These are phyloP conservation scores for Ambrosia trifida DNA, from an alignment of 129 eudicot species.

Conservation along the genomic window DNA sequence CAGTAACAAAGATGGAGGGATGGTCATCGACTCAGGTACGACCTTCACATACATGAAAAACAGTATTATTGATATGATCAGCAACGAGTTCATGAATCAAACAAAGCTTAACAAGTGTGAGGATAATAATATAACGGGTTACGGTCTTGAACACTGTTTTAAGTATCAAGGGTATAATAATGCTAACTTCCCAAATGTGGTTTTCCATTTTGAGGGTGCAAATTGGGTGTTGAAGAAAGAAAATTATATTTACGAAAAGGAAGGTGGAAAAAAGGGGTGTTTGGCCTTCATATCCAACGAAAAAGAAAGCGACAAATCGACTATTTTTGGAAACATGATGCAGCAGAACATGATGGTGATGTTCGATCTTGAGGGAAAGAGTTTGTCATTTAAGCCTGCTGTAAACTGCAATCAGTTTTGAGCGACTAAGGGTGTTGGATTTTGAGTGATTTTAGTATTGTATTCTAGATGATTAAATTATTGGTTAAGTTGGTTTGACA, in stretches of 20 bases:
- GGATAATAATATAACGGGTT: background rate
- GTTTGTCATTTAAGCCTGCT: conserved; percentile 42
- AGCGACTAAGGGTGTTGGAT: background rate
- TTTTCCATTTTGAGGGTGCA: conserved; percentile 43
- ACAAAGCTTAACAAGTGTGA: conserved; percentile 16
- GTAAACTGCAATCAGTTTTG: conserved; percentile 38
- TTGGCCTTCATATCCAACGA: conserved; percentile 41
- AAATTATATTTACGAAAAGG: conserved; percentile 40
- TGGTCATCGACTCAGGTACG: conserved; percentile 53
- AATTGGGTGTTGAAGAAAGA: conserved; percentile 44
- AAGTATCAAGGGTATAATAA: conserved; percentile 1
- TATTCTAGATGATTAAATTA: no score
- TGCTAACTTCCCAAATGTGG: conserved; percentile 21
- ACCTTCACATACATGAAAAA: conserved; percentile 36
- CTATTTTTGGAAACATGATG: conserved; percentile 50
- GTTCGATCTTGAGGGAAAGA: conserved; percentile 41
- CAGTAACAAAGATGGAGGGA: conserved; percentile 34
- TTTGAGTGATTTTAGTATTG: no score
- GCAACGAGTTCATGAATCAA: conserved; percentile 34
- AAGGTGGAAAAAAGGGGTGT: conserved; percentile 19
- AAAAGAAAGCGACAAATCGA: conserved; percentile 5
- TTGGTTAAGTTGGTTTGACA: no score
- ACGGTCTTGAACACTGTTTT: conserved; percentile 29
- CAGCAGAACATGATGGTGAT: conserved; percentile 50
- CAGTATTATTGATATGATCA: conserved; percentile 23